Percentiles rank a stretch among this genome's conserved stretches.
Conservation (phyloP, 768 basidiomycete species). For the Pisolithus albus region DNA sequence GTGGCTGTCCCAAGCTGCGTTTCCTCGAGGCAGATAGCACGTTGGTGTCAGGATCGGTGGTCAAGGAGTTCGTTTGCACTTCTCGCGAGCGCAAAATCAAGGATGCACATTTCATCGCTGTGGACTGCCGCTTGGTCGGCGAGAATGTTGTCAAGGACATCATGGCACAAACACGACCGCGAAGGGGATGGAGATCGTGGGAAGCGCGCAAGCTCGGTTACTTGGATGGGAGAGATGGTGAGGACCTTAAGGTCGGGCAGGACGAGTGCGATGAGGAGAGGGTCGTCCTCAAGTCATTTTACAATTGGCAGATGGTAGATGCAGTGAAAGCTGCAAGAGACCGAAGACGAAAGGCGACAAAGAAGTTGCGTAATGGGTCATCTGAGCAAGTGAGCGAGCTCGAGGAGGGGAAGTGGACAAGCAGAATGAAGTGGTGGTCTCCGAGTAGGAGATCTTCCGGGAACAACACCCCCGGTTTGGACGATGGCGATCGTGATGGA, state of each 20-base stretch:
- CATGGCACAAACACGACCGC: slow-evolving; percentile 49
- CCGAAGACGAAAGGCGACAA: slow-evolving; percentile 53
- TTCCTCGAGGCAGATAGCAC: slow-evolving; percentile 79
- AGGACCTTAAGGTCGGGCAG: slow-evolving; percentile 61
- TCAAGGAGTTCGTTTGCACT: slow-evolving; percentile 62
- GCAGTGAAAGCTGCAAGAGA: slow-evolving; percentile 60
- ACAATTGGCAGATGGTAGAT: slow-evolving; percentile 83
- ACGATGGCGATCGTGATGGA: slow-evolving; percentile 45
- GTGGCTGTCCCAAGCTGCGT: slow-evolving; percentile 51
- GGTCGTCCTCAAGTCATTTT: slow-evolving; percentile 78
- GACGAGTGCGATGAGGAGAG: slow-evolving; percentile 73
- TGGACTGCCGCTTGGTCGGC: slow-evolving; percentile 69
- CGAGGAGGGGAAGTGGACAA: slow-evolving; percentile 18
- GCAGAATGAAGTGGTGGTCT: slow-evolving; percentile 28
- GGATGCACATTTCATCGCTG: slow-evolving; percentile 56
- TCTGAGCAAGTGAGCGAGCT: slow-evolving; percentile 26
- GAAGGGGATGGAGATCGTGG: slow-evolving; percentile 69
- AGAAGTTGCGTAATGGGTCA: slow-evolving; percentile 33
- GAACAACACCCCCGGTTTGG: slow-evolving; percentile 42
- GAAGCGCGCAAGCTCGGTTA: slow-evolving; percentile 64
- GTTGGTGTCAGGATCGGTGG: slow-evolving; percentile 50
- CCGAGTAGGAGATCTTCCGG: slow-evolving; percentile 45
- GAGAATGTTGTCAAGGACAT: slow-evolving; percentile 62
- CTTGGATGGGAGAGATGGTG: slow-evolving; percentile 64
- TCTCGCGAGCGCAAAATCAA: slow-evolving; percentile 39